Evolutionary conservation across 495 filamentous ascomycete genomes (phyloP), one percentile per base, ranked within the genome.

Genomic region (Penicillium dipodomyicola): DNA sequence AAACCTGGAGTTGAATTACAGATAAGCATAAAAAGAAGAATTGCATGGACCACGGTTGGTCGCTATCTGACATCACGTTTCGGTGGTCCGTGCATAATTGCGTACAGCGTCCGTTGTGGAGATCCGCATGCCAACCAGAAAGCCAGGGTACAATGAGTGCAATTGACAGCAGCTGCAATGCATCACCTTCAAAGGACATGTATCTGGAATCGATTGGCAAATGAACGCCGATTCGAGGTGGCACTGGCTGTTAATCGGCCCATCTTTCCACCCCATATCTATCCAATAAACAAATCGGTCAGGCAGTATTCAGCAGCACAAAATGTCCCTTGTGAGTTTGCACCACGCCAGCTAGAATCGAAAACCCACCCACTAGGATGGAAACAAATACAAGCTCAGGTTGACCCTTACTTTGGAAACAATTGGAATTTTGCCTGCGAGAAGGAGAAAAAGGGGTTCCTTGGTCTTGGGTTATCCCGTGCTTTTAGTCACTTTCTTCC

Each of bases 401-500:
- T 64, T 42, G 64, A 64, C 35, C 64, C 64, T 23, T 62, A 57
- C 29, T 62, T 67, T 14, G 37, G 3, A 9, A 11, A 56, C 6
- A 37, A 64, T 23, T 64, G 64, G 64, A 52, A 44, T 4, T 67
- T 67, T 33, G 9, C 44, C 11, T 59, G 54, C 39, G 53, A 62
- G 23, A 57, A 49, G 41, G 61, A 64, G 42, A 67, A 53, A 32
- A 40, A 49, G 11, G 56, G 49, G 4, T 64, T 64, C 32, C 43
- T 59, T 22, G 52, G 41, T 5, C 27, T 62, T n/a, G 64, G 64
- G 7, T 46, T 67, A 9, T 64, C 64, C 5, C 64, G 58, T 10
- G 61, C 64, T 12, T 64, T 67, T 17, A 59, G 58, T 42, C 52
- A 42, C 29, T 62, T 55, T n/a, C 62, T 59, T 14, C 64, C 64